Evolutionary conservation across 768 basidiomycete species (phyloP), one percentile per base, ranked within the genome.

Genomic region (Thelephora aurantiotincta): DNA sequence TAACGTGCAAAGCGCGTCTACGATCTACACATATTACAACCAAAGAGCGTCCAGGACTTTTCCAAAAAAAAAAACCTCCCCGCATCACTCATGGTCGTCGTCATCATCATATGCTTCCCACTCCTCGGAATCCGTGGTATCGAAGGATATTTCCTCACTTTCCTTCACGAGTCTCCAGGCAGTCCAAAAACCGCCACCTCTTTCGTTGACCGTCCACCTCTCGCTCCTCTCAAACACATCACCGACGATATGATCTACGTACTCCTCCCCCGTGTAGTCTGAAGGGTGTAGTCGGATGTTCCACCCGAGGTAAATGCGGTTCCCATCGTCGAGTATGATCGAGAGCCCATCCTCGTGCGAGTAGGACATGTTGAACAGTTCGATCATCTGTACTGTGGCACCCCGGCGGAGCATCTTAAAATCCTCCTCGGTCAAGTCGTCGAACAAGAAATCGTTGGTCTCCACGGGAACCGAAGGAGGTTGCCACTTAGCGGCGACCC

Each of bases 291-390:
- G 60, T 16, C 62, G 53, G 47, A 85, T 70, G 52, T 82, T 84
- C 80, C 80, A 86, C 4, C 83, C 83, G 4, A 86, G 67, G 52
- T 68, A 78, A 7, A 84, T 56, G 22, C 71, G 65, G 55, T 69
- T 64, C 13, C 57, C 62, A 20, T 65, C 59, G 23, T 66, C 59
- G 22, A 64, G 57, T 20, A 59, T 45, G 9, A 74, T 73, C 16
- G 72, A 54, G 35, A 85, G 65, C 2, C 82, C 82, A 12, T 65
- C 62, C n/a, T 57, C 50, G 54, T 79, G 79, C 0, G 57, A 55
- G 57, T 84, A 84, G 19, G 63, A 58, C 65, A 84, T 71, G 6
- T 70, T 61, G 51, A 71, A 81, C 18, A 63, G 60, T 26, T 69
- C 65, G 35, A 82, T 66, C 79, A 85, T 80, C 34, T 66, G 68